Percentiles rank a stretch among this genome's conserved stretches.
phyloP scores from a whole-genome alignment of 495 filamentous ascomycete species.

The Daldinia vernicosa region DNA sequence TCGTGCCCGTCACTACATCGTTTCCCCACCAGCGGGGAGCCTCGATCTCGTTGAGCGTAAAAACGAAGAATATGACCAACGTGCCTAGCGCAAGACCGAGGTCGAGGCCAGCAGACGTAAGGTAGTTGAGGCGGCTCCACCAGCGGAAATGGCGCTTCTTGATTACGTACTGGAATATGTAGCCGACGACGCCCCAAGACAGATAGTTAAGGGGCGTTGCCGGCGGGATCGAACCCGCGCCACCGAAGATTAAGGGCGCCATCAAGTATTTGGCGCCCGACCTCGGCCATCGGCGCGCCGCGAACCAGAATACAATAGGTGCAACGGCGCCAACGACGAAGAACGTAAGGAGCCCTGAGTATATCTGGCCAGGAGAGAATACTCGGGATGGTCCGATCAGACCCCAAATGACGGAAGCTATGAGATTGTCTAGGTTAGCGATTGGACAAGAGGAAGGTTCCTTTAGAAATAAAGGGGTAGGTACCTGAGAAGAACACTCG shows the following conservation, averaged over 20 bases:
- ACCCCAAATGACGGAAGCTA: slow-evolving; percentile 73
- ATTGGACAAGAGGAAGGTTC: not conserved
- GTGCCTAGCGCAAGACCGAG: slow-evolving; percentile 70
- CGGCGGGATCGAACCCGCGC: slow-evolving; percentile 69
- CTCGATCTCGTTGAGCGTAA: slow-evolving; percentile 58
- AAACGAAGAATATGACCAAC: slow-evolving; percentile 69
- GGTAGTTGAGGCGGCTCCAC: slow-evolving; percentile 74
- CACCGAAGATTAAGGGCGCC: slow-evolving; percentile 74
- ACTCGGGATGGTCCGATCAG: slow-evolving; percentile 71
- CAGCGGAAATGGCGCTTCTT: slow-evolving; percentile 66
- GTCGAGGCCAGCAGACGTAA: slow-evolving; percentile 68
- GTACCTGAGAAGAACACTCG: slow-evolving; percentile 71
- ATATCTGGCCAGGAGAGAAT: slow-evolving; percentile 74
- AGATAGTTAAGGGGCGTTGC: slow-evolving; percentile 75
- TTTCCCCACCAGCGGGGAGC: slow-evolving; percentile 67
- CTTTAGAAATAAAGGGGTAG: slow-evolving; percentile 5
- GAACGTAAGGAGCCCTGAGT: slow-evolving; percentile 70
- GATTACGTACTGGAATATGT: slow-evolving; percentile 70
- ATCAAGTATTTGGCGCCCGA: slow-evolving; percentile 65
- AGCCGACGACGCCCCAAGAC: slow-evolving; percentile 72
- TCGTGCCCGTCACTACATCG: slow-evolving; percentile 55
- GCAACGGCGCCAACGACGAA: slow-evolving; percentile 67
- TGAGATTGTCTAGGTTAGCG: not conserved
- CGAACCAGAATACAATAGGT: slow-evolving; percentile 65
- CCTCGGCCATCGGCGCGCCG: slow-evolving; percentile 62